Evolutionary conservation across 2,329 filamentous ascomycete genomes (phyloP).

Genomic region (Zalaria sp.): DNA sequence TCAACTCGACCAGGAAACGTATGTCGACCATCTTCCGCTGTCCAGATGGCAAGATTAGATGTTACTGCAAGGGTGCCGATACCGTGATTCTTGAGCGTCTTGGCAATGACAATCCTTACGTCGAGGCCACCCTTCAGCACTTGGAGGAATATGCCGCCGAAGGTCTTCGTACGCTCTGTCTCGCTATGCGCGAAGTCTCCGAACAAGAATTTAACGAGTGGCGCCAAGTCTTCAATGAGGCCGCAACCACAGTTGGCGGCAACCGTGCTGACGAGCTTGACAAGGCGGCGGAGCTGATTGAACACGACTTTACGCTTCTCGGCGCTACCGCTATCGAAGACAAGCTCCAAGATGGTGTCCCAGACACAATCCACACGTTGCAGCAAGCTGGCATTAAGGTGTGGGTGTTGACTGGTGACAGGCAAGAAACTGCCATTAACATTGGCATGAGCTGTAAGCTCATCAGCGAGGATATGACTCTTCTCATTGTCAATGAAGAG

Average conservation of each 20-base stretch:
- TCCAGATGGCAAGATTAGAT: slow-evolving; percentile 84
- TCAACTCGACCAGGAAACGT: slow-evolving; percentile 92
- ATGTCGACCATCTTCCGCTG: slow-evolving; percentile 98
- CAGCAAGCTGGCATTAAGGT: slow-evolving; percentile 97
- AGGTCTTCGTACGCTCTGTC: slow-evolving; percentile 82
- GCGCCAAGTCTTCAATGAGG: slow-evolving; percentile 73
- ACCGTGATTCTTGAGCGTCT: slow-evolving; percentile 93
- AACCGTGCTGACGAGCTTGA: slow-evolving; percentile 90
- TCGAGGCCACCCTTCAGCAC: slow-evolving; percentile 82
- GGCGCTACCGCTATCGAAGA: slow-evolving; percentile 97
- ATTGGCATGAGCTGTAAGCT: slow-evolving; percentile 99
- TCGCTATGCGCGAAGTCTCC: slow-evolving; percentile 85
- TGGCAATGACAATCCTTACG: slow-evolving; percentile 61
- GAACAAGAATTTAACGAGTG: slow-evolving; percentile 84
- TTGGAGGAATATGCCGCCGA: slow-evolving; percentile 98
- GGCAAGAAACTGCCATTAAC: slow-evolving; percentile 98
- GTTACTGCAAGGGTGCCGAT: slow-evolving; percentile 93
- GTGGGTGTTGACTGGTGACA: slow-evolving; percentile 94
- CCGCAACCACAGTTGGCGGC: slow-evolving; percentile 78
- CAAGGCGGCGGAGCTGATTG: slow-evolving; percentile 91
- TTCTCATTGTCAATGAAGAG: slow-evolving; percentile 93
- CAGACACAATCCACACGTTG: slow-evolving; percentile 92
- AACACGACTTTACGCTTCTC: slow-evolving; percentile 79
- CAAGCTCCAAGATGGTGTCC: slow-evolving; percentile 89
- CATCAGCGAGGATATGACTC: slow-evolving; percentile 96